phyloP scores from a whole-genome alignment of 1,139 yeast species.

The Scheffersomyces parashehatae region DNA sequence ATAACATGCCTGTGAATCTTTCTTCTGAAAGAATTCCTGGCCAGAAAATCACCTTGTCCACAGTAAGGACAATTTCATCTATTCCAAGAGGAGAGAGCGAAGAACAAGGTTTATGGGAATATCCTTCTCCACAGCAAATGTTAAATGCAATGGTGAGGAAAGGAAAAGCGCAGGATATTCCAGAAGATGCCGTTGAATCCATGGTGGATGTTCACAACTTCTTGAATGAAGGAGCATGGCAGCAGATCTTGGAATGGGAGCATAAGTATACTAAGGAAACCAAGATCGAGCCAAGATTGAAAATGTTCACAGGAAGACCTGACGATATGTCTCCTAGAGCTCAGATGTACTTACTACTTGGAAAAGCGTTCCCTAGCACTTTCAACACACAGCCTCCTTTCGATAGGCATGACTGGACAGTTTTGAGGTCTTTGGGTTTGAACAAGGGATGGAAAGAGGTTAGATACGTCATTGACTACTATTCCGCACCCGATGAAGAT shows the following conservation, averaged over 20 bases:
- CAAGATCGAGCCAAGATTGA: conserved; percentile 68
- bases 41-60: conserved; percentile 74
- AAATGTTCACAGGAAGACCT: conserved; percentile 91
- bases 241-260: conserved; percentile 92
- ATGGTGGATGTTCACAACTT: conserved; percentile 98
- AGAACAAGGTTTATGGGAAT: conserved; percentile 86
- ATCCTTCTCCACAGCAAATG: conserved; percentile 99
- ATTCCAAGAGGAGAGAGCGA: conserved; percentile 81
- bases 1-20: conserved; percentile 82
- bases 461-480: conserved; percentile 93
- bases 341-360: conserved; percentile 60
- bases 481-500: conserved; percentile 84
- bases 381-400: conserved; percentile 86
- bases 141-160: conserved; percentile 94
- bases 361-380: conserved; percentile 68
- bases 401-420: conserved; percentile 99
- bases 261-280: conserved; percentile 50
- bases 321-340: conserved; percentile 90
- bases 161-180: conserved; percentile 83
- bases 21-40: conserved; percentile 75
- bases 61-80: conserved; percentile 78
- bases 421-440: conserved; percentile 62
- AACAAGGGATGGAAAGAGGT: conserved; percentile 53
- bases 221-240: conserved; percentile 97
- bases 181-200: conserved; percentile 92